A percentile compares a stretch with the other conserved stretches of the same genome.
These are phyloP conservation scores for Monosporascus sp. DNA, from an alignment of 2,329 filamentous ascomycete species.

Conservation along the genomic window DNA sequence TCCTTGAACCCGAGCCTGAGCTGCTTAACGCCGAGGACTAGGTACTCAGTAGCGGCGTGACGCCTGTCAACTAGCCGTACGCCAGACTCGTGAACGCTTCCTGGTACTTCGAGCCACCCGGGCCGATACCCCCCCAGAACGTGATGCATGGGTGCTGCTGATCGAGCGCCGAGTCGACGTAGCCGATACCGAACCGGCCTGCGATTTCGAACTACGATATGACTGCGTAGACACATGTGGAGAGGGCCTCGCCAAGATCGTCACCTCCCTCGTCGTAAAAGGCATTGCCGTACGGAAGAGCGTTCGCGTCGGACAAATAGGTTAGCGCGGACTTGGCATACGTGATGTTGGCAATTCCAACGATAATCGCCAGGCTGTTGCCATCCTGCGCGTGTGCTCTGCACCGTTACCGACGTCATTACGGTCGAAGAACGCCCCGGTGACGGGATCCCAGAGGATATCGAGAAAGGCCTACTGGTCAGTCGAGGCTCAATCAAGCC, in stretches of 20 bases:
- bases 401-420: constrained; percentile 22
- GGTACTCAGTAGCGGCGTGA: constrained; percentile 40
- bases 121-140: constrained; percentile 47
- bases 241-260: constrained; percentile 27
- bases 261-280: constrained; percentile 45
- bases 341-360: constrained; percentile 27
- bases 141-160: constrained; percentile 43
- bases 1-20: constrained; percentile 36
- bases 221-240: constrained; percentile 45
- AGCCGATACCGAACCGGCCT: constrained; percentile 37
- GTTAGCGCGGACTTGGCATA: constrained; percentile 29
- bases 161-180: constrained; percentile 34
- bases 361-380: constrained; percentile 42
- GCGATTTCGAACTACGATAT: constrained; percentile 48
- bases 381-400: constrained; percentile 44
- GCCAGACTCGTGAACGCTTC: constrained; percentile 42
- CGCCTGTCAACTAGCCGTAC: constrained; percentile 47
- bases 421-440: constrained; percentile 43
- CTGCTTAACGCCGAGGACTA: constrained; percentile 44
- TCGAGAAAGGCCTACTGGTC: constrained; percentile 31
- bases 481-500: constrained; percentile 31
- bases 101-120: constrained; percentile 37
- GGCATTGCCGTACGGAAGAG: constrained; percentile 41
- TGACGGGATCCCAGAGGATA: constrained; percentile 35
- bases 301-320: constrained; percentile 33